These are phyloP conservation scores for Aspergillus felis DNA, from an alignment of 2,329 filamentous ascomycete genomes.

Conservation along the genomic window DNA sequence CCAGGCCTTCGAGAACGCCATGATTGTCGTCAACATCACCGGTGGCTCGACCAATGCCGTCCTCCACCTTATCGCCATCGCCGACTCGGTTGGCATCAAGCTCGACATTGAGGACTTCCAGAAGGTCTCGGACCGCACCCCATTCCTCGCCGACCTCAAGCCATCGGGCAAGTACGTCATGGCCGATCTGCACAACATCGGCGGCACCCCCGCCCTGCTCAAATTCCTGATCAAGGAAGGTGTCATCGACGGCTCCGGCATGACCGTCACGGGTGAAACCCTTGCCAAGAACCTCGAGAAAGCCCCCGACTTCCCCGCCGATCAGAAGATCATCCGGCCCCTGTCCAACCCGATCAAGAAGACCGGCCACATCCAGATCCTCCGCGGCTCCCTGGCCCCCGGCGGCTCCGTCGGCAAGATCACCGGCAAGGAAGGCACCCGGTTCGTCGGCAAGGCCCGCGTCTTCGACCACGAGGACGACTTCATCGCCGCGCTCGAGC, in stretches of 20 bases:
- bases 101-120: constrained; percentile 86
- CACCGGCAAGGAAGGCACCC: constrained; percentile 68
- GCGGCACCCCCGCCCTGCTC: constrained; percentile 55
- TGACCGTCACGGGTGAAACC: constrained; percentile 59
- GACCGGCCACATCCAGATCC: constrained; percentile 70
- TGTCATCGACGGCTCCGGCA: constrained; percentile 56
- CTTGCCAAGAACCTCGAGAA: constrained; percentile 57
- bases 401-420: constrained; percentile 71
- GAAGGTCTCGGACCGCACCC: constrained; percentile 70
- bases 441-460: constrained; percentile 65
- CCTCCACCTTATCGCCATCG: constrained; percentile 78
- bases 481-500: constrained; percentile 65
- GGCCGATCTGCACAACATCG: constrained; percentile 54
- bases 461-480: constrained; percentile 67
- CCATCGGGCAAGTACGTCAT: constrained; percentile 66
- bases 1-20: constrained; percentile 78
- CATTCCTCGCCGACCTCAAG: constrained; percentile 78
- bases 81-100: constrained; percentile 74
- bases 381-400: constrained; percentile 65
- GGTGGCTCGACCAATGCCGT: constrained; percentile 84
- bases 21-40: constrained; percentile 77
- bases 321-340: constrained; percentile 67
- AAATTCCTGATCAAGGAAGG: constrained; percentile 58
- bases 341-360: constrained; percentile 65
- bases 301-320: constrained; percentile 59